phyloP scores from a whole-genome alignment of 306 rosid species.

The Styphnolobium japonicum region DNA sequence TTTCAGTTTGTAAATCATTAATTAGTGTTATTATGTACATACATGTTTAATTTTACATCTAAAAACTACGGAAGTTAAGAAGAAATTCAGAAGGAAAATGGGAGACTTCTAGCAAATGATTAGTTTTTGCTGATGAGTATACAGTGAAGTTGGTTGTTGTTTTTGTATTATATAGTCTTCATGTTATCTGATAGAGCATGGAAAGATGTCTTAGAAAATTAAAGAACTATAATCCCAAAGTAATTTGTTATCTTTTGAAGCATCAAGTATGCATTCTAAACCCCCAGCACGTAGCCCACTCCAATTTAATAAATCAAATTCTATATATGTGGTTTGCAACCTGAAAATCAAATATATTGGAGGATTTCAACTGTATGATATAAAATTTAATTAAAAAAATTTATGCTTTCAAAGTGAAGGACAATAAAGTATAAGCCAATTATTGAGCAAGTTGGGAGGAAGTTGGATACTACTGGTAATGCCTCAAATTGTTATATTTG shows the following conservation, averaged over 20 bases:
- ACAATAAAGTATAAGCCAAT: not conserved
- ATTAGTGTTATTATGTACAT: constrained; percentile 5
- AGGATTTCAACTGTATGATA: not conserved
- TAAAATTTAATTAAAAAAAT: not conserved
- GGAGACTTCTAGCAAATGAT: not conserved
- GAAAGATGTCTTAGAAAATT: not conserved
- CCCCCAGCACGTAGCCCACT: not conserved
- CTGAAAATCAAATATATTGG: not conserved
- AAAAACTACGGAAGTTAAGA: not conserved
- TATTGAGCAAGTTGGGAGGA: constrained; percentile 8
- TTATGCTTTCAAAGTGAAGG: not conserved
- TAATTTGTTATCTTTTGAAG: not conserved
- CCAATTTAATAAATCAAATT: not conserved
- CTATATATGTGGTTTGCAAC: not conserved
- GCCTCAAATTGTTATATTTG: not conserved
- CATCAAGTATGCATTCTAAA: not conserved
- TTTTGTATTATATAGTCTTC: not conserved
- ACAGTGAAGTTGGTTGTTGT: constrained; percentile 17
- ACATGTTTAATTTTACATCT: not conserved
- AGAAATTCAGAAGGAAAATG: not conserved
- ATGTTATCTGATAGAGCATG: not conserved
- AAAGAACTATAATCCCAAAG: not conserved
- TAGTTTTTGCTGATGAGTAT: not conserved
- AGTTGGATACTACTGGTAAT: not conserved
- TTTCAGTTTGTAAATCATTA: constrained; percentile 32